Percentiles rank a stretch among this genome's conserved stretches.
These are phyloP conservation scores for Gossypium gossypioides DNA, from an alignment of 441 rosid species.

Conservation along the genomic window DNA sequence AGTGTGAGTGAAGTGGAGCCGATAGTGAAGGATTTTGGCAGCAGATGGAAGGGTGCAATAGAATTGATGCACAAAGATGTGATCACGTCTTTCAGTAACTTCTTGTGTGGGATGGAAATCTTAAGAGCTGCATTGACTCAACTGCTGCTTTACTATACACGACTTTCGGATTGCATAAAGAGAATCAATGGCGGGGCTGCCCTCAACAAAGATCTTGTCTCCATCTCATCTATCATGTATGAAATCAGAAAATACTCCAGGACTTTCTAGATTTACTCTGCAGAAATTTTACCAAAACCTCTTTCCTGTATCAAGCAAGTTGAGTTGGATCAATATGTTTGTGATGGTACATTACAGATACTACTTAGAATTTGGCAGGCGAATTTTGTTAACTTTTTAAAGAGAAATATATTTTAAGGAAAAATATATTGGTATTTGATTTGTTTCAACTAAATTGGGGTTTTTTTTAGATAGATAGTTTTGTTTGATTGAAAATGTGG, in stretches of 20 bases:
- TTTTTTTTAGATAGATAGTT: too few species aligned
- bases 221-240: constrained; percentile 92
- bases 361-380: neutral
- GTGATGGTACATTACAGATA: neutral
- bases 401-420: neutral
- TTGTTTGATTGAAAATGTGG: too few species aligned
- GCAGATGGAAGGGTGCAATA: constrained; percentile 88
- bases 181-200: constrained; percentile 62
- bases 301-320: neutral
- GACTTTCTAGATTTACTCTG: constrained; percentile 44
- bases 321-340: neutral
- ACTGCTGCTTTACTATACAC: constrained; percentile 81
- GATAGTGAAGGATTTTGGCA: constrained; percentile 60
- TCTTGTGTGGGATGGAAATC: constrained; percentile 93
- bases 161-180: constrained; percentile 87
- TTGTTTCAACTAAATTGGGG: neutral
- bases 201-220: constrained; percentile 82
- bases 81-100: constrained; percentile 93
- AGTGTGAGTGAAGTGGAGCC: constrained; percentile 72
- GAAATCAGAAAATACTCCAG: constrained; percentile 88
- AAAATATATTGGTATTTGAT: neutral
- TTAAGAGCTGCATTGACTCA: constrained; percentile 79
- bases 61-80: constrained; percentile 98
- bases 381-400: neutral
- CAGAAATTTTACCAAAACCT: neutral